These are phyloP conservation scores for Ogataea pignaliae DNA, from an alignment of 805 yeast species.

Conservation along the genomic window DNA sequence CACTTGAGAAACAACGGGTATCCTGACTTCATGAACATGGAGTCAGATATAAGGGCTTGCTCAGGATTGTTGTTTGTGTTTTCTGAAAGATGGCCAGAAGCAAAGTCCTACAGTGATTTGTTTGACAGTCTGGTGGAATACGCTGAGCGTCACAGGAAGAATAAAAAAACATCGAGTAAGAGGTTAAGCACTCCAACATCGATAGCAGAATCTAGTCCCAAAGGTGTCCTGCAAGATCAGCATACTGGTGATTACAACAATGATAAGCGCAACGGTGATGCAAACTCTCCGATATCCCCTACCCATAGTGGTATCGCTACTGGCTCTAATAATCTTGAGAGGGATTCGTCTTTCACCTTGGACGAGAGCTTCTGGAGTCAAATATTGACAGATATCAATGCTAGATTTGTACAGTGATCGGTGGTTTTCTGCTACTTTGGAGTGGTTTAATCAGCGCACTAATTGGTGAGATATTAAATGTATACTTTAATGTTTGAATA, in stretches of 20 bases:
- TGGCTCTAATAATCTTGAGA: not conserved
- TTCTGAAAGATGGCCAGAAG: slow-evolving; percentile 26
- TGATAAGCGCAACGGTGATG: too few relatives aligned
- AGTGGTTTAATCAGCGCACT: too few relatives aligned
- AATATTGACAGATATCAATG: slow-evolving; percentile 7
- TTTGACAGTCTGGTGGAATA: slow-evolving; percentile 23
- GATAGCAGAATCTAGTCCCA: not conserved
- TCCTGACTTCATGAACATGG: slow-evolving; percentile 17
- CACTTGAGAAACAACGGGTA: slow-evolving; percentile 21
- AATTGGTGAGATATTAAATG: too few relatives aligned
- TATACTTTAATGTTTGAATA: too few relatives aligned
- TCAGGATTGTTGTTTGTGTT: slow-evolving; percentile 25
- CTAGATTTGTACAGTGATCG: too few relatives aligned
- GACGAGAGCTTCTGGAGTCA: slow-evolving; percentile 19
- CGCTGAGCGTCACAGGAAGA: slow-evolving; percentile 11
- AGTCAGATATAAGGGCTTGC: slow-evolving; percentile 25
- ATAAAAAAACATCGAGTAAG: not conserved
- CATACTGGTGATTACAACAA: too few relatives aligned
- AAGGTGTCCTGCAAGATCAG: not conserved
- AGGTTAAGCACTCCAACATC: not conserved
- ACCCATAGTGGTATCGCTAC: not conserved
- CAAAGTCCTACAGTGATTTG: slow-evolving; percentile 21
- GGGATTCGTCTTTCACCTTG: slow-evolving; percentile 7
- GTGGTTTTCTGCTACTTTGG: too few relatives aligned
- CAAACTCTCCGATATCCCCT: not conserved